Conservation (phyloP, 225 moss, liverwort and hornwort species). For the Straminergon stramineum region DNA sequence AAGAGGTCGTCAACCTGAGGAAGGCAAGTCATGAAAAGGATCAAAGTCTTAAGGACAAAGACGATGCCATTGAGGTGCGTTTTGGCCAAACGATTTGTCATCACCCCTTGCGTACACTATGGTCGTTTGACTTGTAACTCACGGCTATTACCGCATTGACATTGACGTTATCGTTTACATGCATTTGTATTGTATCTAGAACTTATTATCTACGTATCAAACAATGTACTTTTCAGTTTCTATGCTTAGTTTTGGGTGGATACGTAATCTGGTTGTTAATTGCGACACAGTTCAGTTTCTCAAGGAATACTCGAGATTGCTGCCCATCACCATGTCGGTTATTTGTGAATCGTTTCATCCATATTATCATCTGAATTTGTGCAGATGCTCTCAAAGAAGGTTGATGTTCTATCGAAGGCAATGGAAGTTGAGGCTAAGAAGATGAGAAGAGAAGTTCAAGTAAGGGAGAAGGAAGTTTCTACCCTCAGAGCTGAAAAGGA, state of each 20-base stretch:
- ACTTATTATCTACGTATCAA: background rate
- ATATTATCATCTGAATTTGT: background rate
- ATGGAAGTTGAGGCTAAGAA: constrained; percentile 99
- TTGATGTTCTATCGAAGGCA: constrained; percentile 86
- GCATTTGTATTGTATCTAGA: background rate
- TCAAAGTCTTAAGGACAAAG: constrained; percentile 94
- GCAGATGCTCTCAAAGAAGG: constrained; percentile 98
- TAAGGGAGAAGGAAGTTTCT: constrained; percentile 89
- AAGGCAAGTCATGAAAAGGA: constrained; percentile 86
- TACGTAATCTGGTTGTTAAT: background rate
- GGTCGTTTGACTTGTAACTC: background rate
- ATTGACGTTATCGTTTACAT: background rate
- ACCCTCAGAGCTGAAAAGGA: constrained; percentile 88
- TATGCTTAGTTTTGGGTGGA: background rate
- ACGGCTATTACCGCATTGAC: background rate
- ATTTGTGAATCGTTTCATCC: background rate
- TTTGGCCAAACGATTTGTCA: background rate
- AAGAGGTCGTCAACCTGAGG: constrained; percentile 79
- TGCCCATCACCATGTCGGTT: background rate
- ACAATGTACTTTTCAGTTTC: background rate
- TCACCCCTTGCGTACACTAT: background rate
- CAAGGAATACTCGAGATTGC: background rate
- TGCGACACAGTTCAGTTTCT: background rate
- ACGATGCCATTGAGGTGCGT: constrained; percentile 92
- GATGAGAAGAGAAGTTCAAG: constrained; percentile 92